Conservation (phyloP, 2,329 filamentous ascomycete species). For the Nemania bipapillata region DNA sequence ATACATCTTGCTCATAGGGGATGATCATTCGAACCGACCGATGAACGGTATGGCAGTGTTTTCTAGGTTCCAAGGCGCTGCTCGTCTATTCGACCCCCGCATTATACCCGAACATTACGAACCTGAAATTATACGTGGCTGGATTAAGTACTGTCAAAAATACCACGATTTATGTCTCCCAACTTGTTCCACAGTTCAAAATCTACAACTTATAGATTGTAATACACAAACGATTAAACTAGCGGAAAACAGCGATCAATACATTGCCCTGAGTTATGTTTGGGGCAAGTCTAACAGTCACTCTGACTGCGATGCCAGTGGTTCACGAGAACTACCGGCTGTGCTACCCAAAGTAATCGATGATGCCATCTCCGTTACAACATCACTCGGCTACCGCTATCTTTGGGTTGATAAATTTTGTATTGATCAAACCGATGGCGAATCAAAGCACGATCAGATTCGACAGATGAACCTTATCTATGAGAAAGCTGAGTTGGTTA, state of each 20-base stretch:
- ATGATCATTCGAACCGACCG: neutral
- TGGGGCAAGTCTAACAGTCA: neutral
- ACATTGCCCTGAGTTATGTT: slow-evolving; percentile 8
- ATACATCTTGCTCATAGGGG: neutral
- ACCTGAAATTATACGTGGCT: neutral
- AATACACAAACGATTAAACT: neutral
- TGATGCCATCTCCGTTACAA: slow-evolving; percentile 4
- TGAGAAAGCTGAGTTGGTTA: neutral
- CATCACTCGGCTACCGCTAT: neutral
- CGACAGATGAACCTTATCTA: slow-evolving; percentile 9
- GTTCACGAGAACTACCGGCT: neutral
- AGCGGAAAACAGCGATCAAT: neutral
- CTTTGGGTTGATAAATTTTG: slow-evolving; percentile 23
- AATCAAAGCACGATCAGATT: neutral
- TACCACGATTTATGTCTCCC: neutral
- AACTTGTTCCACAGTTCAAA: neutral
- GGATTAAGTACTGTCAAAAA: neutral
- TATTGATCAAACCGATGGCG: neutral
- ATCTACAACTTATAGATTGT: neutral
- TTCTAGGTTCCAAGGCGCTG: neutral
- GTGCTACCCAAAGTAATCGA: neutral
- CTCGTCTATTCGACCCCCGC: neutral
- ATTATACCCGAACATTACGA: neutral
- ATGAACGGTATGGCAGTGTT: neutral
- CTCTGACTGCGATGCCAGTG: neutral